Conservation (phyloP, 2,329 filamentous ascomycete genomes). For the Nothopassalora personata region DNA sequence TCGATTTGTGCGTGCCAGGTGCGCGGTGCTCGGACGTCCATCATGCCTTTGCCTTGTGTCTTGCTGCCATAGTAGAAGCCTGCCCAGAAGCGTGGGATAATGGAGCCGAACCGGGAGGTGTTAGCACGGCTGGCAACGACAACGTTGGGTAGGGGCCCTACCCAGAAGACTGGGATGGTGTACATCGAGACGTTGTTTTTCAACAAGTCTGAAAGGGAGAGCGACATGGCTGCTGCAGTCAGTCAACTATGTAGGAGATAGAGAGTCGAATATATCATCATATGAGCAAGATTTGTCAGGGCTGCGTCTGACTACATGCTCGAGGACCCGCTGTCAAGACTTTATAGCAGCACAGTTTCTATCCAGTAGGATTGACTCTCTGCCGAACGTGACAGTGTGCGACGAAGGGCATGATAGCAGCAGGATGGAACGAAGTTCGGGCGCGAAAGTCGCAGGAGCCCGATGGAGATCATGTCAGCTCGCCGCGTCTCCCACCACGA, state of each 20-base stretch:
- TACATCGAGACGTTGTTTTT: constrained; percentile 28
- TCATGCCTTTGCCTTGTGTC: not conserved
- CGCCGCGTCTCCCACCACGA: not conserved
- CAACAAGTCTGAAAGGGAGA: constrained; percentile 18
- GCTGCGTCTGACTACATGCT: not conserved
- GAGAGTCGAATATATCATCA: not conserved
- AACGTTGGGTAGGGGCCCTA: constrained; percentile 5
- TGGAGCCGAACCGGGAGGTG: not conserved
- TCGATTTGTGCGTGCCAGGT: constrained; percentile 24
- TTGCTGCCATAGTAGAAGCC: not conserved
- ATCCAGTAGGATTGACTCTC: not conserved
- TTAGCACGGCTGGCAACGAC: not conserved
- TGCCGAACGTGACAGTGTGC: not conserved
- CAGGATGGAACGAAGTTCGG: not conserved
- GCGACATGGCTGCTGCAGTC: constrained; percentile 14
- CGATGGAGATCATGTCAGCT: not conserved
- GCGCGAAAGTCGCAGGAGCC: not conserved
- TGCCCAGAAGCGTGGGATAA: constrained; percentile 29
- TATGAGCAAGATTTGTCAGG: not conserved
- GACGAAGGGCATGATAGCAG: not conserved
- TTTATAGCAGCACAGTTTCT: not conserved
- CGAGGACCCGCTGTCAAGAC: not conserved
- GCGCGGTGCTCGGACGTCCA: constrained; percentile 31
- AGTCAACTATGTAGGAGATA: not conserved
- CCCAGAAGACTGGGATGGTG: constrained; percentile 29